These are phyloP conservation scores for Metarhizium album DNA, from an alignment of 2,329 filamentous ascomycete species.

Conservation along the genomic window DNA sequence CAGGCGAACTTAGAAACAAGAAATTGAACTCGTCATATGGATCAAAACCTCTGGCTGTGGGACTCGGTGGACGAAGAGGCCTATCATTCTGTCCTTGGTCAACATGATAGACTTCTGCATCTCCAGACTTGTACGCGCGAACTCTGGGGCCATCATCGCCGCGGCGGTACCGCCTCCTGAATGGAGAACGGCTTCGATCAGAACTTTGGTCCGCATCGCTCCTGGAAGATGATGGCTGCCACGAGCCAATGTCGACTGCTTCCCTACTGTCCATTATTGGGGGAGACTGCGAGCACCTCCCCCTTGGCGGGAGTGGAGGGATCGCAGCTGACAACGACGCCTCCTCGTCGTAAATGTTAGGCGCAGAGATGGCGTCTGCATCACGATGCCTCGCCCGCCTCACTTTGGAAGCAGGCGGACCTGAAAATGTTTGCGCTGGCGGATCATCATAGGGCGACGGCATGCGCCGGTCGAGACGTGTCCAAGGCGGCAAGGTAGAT, in stretches of 20 bases:
- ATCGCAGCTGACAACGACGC: background rate
- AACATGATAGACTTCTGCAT: background rate
- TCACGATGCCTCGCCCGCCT: background rate
- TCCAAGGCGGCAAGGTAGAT: background rate
- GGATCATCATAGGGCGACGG: background rate
- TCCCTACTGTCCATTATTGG: background rate
- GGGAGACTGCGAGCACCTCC: background rate
- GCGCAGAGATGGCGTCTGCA: background rate
- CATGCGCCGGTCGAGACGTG: background rate
- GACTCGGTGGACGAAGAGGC: slow-evolving; percentile 6
- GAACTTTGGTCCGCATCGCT: background rate
- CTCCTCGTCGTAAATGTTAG: background rate
- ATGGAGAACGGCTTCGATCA: background rate
- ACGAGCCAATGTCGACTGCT: background rate
- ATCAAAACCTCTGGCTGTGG: slow-evolving; percentile 16
- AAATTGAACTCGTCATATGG: slow-evolving; percentile 20
- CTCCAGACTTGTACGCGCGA: background rate
- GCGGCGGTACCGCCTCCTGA: background rate
- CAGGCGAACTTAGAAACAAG: slow-evolving; percentile 12
- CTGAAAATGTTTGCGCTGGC: background rate
- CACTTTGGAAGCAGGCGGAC: background rate
- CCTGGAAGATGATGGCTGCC: background rate
- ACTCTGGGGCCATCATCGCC: background rate
- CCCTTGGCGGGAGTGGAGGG: background rate
- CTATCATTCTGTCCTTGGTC: background rate